Evolutionary conservation across 177 flowering plant species (phyloP), one percentile per base, ranked within the genome.

Genomic region (Vitis hybrid): DNA sequence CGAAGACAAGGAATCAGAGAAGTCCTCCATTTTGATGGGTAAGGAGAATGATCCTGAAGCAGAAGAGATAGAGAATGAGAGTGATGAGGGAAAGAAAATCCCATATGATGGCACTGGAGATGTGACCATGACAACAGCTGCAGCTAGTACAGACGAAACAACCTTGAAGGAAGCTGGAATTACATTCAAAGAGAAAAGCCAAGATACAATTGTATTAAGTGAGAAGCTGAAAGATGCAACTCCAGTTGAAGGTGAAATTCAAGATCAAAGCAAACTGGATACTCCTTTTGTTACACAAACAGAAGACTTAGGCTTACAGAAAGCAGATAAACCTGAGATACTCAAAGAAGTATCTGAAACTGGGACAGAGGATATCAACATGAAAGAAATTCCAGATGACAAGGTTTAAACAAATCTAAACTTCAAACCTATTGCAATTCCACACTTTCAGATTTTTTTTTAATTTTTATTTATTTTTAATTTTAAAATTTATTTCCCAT

Each of bases 11-110:
- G 77, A 68, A 64, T 1, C 49, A 32, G 54, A 68, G 58, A 50
- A 51, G 11, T 30, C 13, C 24, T 11, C 18, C 30, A 48, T 20
- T 58, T 14, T 14, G 15, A 24, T 56, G 53, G 27, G 1, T 17
- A 52, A 60, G 46, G 66, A 61, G 30, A 70, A 52, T 48, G 54
- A 58, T 55, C 52, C 58, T 62, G 65, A 69, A 64, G 73, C 58
- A 50, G 70, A 64, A 65, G 48, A 50, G 15, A 49, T 6, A n/a
- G 58, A 21, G 18, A 2, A 49, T 65, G 70, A 54, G 27, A 50
- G 59, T 32, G 35, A 41, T 9, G 63, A 63, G 52, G 56, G 6
- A 67, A 65, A 72, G 5, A 9, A 67, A 6, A 11, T n/a, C 66
- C 56, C 3, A 5, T 3, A 21, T 20, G 61, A 74, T 30, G 54